Percentiles rank a stretch among this genome's conserved stretches.
Conservation (phyloP, 305 asterid genomes). For the Plantago rigida region DNA sequence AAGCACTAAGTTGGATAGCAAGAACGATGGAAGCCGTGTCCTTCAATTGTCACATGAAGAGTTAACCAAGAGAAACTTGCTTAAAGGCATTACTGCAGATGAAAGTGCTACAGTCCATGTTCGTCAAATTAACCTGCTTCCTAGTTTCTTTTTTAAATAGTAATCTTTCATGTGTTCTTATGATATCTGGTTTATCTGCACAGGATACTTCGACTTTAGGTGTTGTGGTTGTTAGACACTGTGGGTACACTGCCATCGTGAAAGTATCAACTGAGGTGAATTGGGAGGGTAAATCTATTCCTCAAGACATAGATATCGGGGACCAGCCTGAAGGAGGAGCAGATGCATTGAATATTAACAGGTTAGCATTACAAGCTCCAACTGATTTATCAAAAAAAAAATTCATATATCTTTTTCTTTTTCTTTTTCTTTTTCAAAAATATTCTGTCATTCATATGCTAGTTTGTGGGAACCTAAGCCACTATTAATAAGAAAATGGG, state of each 20-base stretch:
- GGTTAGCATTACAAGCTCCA: constrained; percentile 37
- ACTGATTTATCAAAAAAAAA: no score
- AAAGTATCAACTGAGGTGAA: constrained; percentile 60
- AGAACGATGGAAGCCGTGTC: constrained; percentile 64
- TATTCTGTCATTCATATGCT: constrained; percentile 14
- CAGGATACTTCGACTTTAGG: constrained; percentile 81
- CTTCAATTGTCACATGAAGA: constrained; percentile 58
- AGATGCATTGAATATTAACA: constrained; percentile 65
- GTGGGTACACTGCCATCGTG: constrained; percentile 63
- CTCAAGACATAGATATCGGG: constrained; percentile 62
- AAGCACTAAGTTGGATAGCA: constrained; percentile 57
- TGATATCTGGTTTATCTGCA: constrained; percentile 17
- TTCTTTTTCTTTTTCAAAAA: no score
- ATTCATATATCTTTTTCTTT: no score
- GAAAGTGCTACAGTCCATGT: constrained; percentile 88
- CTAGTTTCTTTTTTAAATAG: constrained; percentile 3
- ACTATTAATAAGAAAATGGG: constrained; percentile 3
- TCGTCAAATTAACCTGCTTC: constrained; percentile 22
- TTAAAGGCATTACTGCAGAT: constrained; percentile 86
- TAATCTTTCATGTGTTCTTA: neutral
- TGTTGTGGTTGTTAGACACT: constrained; percentile 74
- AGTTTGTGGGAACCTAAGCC: constrained; percentile 8
- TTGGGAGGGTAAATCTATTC: constrained; percentile 46
- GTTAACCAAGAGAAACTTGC: constrained; percentile 62
- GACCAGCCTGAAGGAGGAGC: constrained; percentile 92